Conservation (phyloP, 1,284 basidiomycete species). For the Moesziomyces parantarcticus region DNA sequence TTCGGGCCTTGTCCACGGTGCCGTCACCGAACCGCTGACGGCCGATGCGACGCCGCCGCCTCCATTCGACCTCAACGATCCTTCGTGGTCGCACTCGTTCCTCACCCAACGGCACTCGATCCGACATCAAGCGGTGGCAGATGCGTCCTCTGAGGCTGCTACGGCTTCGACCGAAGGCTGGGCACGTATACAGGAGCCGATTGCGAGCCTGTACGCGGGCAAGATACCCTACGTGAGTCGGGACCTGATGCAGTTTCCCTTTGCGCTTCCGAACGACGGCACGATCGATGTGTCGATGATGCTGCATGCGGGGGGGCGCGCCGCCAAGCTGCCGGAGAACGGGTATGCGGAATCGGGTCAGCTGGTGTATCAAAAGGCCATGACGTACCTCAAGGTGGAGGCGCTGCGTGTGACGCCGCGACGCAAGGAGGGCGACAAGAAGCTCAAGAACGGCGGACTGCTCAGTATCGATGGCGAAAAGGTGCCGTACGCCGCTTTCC, state of each 20-base stretch:
- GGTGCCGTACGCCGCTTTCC: constrained; percentile 81
- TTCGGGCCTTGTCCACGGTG: constrained; percentile 33
- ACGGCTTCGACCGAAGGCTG: constrained; percentile 20
- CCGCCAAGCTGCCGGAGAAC: constrained; percentile 53
- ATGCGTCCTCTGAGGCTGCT: constrained; percentile 2
- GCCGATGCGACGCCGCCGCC: constrained; percentile 14
- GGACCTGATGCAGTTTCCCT: constrained; percentile 65
- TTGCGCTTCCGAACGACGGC: constrained; percentile 57
- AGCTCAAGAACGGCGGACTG: constrained; percentile 41
- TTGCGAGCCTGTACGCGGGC: constrained; percentile 62
- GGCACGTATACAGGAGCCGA: constrained; percentile 43
- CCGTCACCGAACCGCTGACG: constrained; percentile 47
- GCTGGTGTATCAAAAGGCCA: constrained; percentile 52
- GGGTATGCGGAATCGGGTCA: constrained; percentile 55
- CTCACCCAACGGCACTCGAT: constrained; percentile 5
- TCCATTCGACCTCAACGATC: constrained; percentile 42
- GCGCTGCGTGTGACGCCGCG: constrained; percentile 62
- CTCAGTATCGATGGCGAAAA: constrained; percentile 81
- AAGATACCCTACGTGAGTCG: constrained; percentile 64
- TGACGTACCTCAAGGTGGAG: constrained; percentile 62
- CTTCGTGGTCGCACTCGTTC: constrained; percentile 45
- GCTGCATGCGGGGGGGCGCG: constrained; percentile 53
- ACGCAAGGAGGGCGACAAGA: constrained; percentile 44
- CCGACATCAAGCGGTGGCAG: constrained; percentile 4
- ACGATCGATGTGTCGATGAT: constrained; percentile 58